Evolutionary conservation across 2,329 filamentous ascomycete species (phyloP).

Genomic region (Trichoderma pleuroti): DNA sequence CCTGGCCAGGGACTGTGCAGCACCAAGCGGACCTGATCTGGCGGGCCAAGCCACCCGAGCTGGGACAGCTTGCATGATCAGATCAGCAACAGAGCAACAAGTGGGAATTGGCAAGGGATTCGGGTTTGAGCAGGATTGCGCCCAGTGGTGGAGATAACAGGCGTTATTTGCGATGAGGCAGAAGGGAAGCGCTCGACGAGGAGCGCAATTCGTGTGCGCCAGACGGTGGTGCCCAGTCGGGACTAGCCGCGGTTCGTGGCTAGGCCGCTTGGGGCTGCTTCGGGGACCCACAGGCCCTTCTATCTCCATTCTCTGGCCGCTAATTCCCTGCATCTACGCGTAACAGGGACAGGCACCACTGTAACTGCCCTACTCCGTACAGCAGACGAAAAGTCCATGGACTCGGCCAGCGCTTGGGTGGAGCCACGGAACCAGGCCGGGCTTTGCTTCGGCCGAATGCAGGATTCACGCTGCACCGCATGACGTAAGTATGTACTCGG

Average conservation of each 20-base stretch:
- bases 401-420: background rate
- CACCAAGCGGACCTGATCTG: background rate
- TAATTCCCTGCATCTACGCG: background rate
- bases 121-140: conserved; percentile 9
- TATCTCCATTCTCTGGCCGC: conserved; percentile 9
- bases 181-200: background rate
- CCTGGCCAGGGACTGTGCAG: background rate
- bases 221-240: background rate
- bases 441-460: background rate
- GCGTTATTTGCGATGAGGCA: background rate
- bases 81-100: background rate
- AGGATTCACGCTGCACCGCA: background rate
- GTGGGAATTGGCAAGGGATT: conserved; percentile 13
- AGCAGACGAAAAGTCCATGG: conserved; percentile 8
- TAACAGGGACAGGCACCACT: background rate
- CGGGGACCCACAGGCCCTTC: background rate
- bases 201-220: background rate
- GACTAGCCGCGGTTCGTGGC: accelerated
- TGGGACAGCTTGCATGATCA: conserved; percentile 12
- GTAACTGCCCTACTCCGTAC: background rate
- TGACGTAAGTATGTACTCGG: too few species aligned
- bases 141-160: conserved; percentile 14
- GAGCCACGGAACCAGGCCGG: background rate
- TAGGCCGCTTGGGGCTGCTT: background rate
- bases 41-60: conserved; percentile 2